Conservation (phyloP, 352 stramenopile genomes). For the Globisporangium rhizosaccharum region DNA sequence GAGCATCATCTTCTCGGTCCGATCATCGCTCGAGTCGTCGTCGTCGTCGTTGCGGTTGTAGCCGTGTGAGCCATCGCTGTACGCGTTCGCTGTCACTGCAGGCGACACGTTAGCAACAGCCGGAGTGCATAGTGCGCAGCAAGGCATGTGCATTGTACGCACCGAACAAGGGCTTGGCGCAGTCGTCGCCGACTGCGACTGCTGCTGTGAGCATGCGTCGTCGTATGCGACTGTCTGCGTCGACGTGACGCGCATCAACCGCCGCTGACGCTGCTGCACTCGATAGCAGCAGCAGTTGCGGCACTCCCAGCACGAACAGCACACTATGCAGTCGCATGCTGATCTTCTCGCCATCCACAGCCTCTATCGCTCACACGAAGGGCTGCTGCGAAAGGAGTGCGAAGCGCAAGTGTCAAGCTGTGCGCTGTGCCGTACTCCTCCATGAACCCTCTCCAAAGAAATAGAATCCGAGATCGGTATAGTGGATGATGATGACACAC, state of each 20-base stretch:
- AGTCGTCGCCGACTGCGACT: background rate
- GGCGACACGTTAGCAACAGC: background rate
- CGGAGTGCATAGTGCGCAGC: background rate
- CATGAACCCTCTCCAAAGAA: too few relatives aligned
- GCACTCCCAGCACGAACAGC: background rate
- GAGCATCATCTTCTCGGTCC: constrained; percentile 24
- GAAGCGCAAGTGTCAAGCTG: too few relatives aligned
- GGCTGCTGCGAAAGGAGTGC: too few relatives aligned
- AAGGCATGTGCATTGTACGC: background rate
- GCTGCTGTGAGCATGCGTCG: background rate
- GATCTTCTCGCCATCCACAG: background rate
- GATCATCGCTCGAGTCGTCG: constrained; percentile 12
- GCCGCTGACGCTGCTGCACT: background rate
- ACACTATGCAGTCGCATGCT: background rate
- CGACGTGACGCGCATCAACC: background rate
- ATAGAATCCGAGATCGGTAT: too few relatives aligned
- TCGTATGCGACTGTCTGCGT: background rate
- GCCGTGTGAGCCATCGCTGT: constrained; percentile 10
- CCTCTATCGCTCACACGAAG: background rate
- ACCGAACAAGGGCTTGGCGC: background rate
- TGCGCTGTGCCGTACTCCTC: too few relatives aligned
- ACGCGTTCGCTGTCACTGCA: background rate
- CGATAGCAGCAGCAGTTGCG: background rate
- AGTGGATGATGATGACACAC: too few relatives aligned
- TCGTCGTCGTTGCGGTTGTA: constrained; percentile 3